Conservation (phyloP, 495 filamentous ascomycete species). For the Poronia punctata region DNA sequence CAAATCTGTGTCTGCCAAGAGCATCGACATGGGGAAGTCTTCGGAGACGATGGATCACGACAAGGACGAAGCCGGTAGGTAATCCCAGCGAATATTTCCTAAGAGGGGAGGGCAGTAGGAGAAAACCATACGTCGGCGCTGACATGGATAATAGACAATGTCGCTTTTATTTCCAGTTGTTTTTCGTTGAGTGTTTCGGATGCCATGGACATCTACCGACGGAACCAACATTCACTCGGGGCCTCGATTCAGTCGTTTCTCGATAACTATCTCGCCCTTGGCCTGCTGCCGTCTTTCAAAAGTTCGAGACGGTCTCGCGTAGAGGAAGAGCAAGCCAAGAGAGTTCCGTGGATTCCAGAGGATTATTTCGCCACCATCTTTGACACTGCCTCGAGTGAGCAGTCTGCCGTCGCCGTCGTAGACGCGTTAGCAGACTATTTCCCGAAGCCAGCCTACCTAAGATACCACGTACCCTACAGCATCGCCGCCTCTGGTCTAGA, state of each 20-base stretch:
- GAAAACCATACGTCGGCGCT: too few species aligned
- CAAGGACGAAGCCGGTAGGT: too few species aligned
- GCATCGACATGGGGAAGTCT: not conserved
- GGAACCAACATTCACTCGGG: slow-evolving; percentile 14
- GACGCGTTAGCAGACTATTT: slow-evolving; percentile 17
- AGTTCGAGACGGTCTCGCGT: not conserved
- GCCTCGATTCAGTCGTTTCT: slow-evolving; percentile 19
- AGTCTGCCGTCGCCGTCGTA: slow-evolving; percentile 16
- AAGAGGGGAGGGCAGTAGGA: too few species aligned
- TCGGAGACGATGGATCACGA: too few species aligned
- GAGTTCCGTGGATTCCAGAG: slow-evolving; percentile 16
- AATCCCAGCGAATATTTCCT: too few species aligned
- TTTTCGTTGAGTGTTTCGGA: slow-evolving; percentile 14
- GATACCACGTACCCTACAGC: slow-evolving; percentile 20
- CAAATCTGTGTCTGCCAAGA: slow-evolving; percentile 5
- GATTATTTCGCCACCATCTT: slow-evolving; percentile 15
- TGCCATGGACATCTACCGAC: slow-evolving; percentile 17
- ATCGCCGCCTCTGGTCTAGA: slow-evolving; percentile 15
- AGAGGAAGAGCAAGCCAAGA: slow-evolving; percentile 2
- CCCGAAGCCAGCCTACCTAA: slow-evolving; percentile 20
- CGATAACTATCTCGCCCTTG: slow-evolving; percentile 16
- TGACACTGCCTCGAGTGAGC: slow-evolving; percentile 4
- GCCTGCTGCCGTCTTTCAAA: not conserved
- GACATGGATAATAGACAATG: slow-evolving; percentile 13
- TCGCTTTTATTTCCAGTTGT: slow-evolving; percentile 19